Evolutionary conservation across 2,329 filamentous ascomycete species (phyloP).

Genomic region (Colletotrichum tropicicola): DNA sequence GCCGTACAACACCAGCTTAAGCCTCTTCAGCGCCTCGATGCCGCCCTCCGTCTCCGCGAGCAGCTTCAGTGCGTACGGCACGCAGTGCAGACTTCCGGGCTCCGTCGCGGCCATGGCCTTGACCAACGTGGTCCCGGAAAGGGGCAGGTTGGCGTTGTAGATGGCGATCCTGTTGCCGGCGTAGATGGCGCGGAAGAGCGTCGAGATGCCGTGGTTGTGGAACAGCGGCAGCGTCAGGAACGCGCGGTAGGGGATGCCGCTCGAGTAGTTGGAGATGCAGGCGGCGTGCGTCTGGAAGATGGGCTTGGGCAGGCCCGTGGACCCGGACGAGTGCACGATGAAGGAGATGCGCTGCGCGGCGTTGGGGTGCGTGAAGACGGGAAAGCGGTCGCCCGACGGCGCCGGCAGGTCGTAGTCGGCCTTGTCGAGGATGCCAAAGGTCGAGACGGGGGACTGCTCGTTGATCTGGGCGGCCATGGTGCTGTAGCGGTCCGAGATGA

Average conservation of each 20-base stretch:
- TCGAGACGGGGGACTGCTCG: constrained; percentile 37
- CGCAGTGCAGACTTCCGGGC: constrained; percentile 60
- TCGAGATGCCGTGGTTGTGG: constrained; percentile 60
- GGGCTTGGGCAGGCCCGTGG: constrained; percentile 64
- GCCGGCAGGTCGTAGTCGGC: constrained; percentile 19
- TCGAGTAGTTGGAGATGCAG: constrained; percentile 53
- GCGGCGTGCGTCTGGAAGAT: constrained; percentile 60
- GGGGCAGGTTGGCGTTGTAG: constrained; percentile 56
- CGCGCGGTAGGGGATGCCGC: constrained; percentile 50
- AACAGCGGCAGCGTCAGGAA: constrained; percentile 60
- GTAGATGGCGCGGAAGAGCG: constrained; percentile 56
- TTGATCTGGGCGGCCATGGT: constrained; percentile 30
- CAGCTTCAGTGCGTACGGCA: constrained; percentile 67
- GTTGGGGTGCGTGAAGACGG: constrained; percentile 26
- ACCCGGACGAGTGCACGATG: constrained; percentile 52
- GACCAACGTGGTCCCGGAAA: constrained; percentile 54
- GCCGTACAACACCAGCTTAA: constrained; percentile 58
- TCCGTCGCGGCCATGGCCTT: constrained; percentile 47
- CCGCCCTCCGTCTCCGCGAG: constrained; percentile 63
- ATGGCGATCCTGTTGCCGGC: constrained; percentile 55
- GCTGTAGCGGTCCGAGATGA: constrained; percentile 27
- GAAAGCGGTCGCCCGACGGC: constrained; percentile 29
- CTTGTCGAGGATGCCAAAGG: constrained; percentile 31
- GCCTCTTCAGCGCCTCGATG: constrained; percentile 49
- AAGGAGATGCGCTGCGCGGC: constrained; percentile 34